Base-by-base conservation (phyloP, 306 rosid genomes). In the Lagenaria siceraria region DNA sequence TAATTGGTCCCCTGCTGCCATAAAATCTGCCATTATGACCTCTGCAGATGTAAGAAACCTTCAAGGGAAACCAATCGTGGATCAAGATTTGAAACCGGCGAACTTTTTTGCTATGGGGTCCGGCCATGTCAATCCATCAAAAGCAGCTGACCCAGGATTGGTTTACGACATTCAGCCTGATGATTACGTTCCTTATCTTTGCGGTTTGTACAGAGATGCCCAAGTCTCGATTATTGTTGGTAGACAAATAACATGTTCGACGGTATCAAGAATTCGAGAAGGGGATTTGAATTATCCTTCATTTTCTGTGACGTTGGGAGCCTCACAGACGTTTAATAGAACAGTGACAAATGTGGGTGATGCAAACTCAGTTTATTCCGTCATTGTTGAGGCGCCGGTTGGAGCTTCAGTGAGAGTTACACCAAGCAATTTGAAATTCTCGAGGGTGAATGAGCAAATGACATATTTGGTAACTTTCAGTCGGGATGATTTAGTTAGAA, bases 261-360 rank as follows among this genome's bases (percentile, higher is more conserved):
- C 14, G 24, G 40, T 18, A 0, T 2, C 10, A 4, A 58, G 52
- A 13, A 59, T 76, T 21, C 53, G 42, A 8, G 69, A 76, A 76
- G 78, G 53, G 9, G 59, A 76, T 18, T 8, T 76, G n/a, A 76
- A 76, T 33, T 76, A 76, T 58, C 78, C 78, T 22, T 56, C 61
- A 5, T 74, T 52, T 18, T 9, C 49, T 24, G 64, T 74, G 12
- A 19, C 19, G 1, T 29, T 74, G 7, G 78, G 65, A 33, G 18
- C 78, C 5, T 33, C 49, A 8, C 78, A 74, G 64, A 8, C 65
- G 15, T 74, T 53, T n/a, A 74, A 83, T n/a, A 82, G 95, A 85
- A 88, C 96, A 10, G 85, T 90, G 76, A 90, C 93, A 71, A 92
- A 90, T 80, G 96, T 90, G n/a, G 96, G 94, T 4, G 88, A 79